Base-by-base conservation (phyloP, 805 yeast species). In the Suhomyces xylopsoci region DNA sequence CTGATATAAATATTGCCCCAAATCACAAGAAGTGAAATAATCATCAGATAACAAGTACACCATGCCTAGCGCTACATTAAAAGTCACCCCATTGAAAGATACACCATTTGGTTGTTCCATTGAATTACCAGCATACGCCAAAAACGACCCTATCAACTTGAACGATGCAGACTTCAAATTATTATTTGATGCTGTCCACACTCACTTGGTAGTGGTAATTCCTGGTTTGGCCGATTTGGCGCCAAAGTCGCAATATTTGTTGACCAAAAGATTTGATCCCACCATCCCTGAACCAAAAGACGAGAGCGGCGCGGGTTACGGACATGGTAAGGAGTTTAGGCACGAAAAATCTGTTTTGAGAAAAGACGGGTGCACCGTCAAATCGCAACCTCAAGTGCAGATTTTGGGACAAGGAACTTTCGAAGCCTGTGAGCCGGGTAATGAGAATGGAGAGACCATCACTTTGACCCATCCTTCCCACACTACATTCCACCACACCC, bases 341-440 rank as follows among this genome's bases (percentile, higher is more conserved):
- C 79, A 76, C 60, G 68, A 69, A 32, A 72, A 75, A 54, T 72
- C 92, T 1, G 89, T 90, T 22, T 79, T 90, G 56, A 83, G 83
- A 56, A 87, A 86, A 63, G 97, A 90, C 64, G 96, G 96, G 44
- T 80, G 81, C 53, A 80, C 91, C 7, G 88, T 90, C 45, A 92
- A 93, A 45, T 68, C 76, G 49, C 91, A 88, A 65, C 96, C 97
- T 2, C 96, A 90, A 67, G 96, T 90, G 19, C 96, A 90, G 73
- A 88, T 90, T 64, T 81, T 90, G 51, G 97, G 97, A 42, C 92
- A 90, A 63, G 96, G 96, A 12, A 64, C 69, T 2, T 86, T 85
- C 73, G 81, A 73, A 49, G 82, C 83, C 30, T 70, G 59, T 38
- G 79, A 75, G 54, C 69, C 71, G 3, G 89, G 87, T 52, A 79